These are phyloP conservation scores for Phytophthora brassicae DNA, from an alignment of 352 stramenopile species.

Conservation along the genomic window DNA sequence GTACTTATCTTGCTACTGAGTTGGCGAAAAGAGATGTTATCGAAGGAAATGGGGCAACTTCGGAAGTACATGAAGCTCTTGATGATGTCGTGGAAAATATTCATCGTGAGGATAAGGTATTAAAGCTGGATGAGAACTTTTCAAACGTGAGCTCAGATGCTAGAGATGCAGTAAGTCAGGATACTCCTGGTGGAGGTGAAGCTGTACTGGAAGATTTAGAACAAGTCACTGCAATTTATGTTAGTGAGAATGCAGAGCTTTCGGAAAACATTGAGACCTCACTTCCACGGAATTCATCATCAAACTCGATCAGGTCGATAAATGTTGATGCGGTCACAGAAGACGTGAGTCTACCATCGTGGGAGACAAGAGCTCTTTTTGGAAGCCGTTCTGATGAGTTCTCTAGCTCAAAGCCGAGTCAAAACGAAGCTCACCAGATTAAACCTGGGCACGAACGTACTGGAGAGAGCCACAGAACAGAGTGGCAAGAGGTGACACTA, in stretches of 20 bases:
- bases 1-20: slow-evolving; percentile 1
- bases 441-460: background rate
- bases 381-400: slow-evolving; percentile 6
- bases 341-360: background rate
- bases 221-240: background rate
- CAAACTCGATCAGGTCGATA: slow-evolving; percentile 7
- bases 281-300: background rate
- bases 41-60: background rate
- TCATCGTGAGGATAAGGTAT: slow-evolving; percentile 1
- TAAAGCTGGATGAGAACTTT: background rate
- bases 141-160: background rate
- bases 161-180: background rate
- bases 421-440: background rate
- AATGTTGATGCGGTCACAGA: background rate
- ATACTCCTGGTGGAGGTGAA: background rate
- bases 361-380: background rate
- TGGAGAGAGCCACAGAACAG: background rate
- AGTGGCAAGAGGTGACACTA: slow-evolving; percentile 7
- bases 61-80: slow-evolving; percentile 6
- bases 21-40: background rate
- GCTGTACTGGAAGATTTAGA: background rate
- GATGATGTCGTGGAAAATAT: slow-evolving; percentile 6
- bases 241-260: background rate
- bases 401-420: background rate
- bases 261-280: background rate